A percentile compares a stretch with the other conserved stretches of the same genome.
phyloP scores from a whole-genome alignment of 495 filamentous ascomycete genomes.

The Penicillium lividum region DNA sequence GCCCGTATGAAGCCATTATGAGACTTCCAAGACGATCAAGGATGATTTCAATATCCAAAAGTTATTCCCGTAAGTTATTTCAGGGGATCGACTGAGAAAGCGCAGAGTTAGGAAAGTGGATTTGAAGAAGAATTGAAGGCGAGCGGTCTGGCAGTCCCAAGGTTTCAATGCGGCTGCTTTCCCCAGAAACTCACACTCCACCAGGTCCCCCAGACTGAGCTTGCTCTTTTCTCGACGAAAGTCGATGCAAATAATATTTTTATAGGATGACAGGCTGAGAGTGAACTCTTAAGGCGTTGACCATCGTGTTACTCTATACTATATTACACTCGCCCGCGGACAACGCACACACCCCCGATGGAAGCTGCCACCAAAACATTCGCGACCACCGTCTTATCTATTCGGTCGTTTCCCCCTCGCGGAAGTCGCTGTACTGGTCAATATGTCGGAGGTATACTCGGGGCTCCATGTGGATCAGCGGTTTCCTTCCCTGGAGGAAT shows the following conservation, averaged over 20 bases:
- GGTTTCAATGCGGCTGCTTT: slow-evolving; percentile 20
- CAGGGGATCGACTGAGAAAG: slow-evolving; percentile 1
- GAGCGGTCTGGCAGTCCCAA: slow-evolving; percentile 26
- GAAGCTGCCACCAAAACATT: slow-evolving; percentile 19
- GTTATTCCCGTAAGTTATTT: background rate
- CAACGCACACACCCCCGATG: slow-evolving; percentile 24
- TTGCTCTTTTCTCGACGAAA: background rate
- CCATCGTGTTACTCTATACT: slow-evolving; percentile 9
- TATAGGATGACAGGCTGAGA: slow-evolving; percentile 16
- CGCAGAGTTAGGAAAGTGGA: slow-evolving; percentile 3
- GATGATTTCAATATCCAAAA: slow-evolving; percentile 1
- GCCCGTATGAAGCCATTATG: slow-evolving; percentile 48
- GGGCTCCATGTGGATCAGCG: slow-evolving; percentile 49
- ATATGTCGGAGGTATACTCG: slow-evolving; percentile 48
- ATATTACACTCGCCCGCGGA: background rate
- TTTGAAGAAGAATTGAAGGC: slow-evolving; percentile 19
- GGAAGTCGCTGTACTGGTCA: slow-evolving; percentile 10
- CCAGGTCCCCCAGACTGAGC: slow-evolving; percentile 1
- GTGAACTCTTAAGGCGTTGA: slow-evolving; percentile 6
- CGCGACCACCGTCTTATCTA: slow-evolving; percentile 23
- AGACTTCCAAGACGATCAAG: background rate
- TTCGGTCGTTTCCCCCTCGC: slow-evolving; percentile 14
- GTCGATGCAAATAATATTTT: slow-evolving; percentile 8
- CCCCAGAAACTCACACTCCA: slow-evolving; percentile 17
- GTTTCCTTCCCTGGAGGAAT: slow-evolving; percentile 46